Percentiles rank a stretch among this genome's conserved stretches.
These are phyloP conservation scores for Ceratorhiza oryzae-sativae DNA, from an alignment of 1,284 basidiomycete species.

Conservation along the genomic window DNA sequence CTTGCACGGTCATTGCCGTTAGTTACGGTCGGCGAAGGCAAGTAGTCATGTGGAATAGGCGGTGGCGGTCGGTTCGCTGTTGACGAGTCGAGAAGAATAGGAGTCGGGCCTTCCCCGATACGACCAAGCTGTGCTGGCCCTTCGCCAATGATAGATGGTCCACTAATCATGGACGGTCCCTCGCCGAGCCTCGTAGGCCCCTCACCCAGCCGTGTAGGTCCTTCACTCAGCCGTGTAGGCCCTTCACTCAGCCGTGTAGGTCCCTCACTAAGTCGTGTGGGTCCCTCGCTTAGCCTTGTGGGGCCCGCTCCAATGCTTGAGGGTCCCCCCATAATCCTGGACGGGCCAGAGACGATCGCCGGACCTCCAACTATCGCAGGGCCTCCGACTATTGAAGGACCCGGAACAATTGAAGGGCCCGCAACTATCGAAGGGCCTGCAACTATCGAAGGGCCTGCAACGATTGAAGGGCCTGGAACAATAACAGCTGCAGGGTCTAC, in stretches of 20 bases:
- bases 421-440: neutral
- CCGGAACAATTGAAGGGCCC: neutral
- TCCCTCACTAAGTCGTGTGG: neutral
- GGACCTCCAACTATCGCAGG: conserved; percentile 2
- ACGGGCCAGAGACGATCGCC: neutral
- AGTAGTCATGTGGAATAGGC: conserved; percentile 15
- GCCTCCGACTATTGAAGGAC: neutral
- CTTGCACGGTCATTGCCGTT: neutral
- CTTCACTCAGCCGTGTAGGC: neutral
- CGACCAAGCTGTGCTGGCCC: neutral
- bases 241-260: neutral
- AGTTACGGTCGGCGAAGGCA: neutral
- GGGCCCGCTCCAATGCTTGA: neutral
- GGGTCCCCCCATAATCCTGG: neutral
- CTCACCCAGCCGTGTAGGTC: neutral
- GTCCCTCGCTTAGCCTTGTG: neutral
- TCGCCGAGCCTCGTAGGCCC: neutral
- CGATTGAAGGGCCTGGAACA: neutral
- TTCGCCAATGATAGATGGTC: conserved; percentile 18
- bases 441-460: neutral
- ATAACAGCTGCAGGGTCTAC: neutral
- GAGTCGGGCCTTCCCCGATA: conserved; percentile 13
- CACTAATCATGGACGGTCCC: too few species aligned
- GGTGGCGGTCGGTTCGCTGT: conserved; percentile 14
- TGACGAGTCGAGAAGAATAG: neutral